phyloP scores from a whole-genome alignment of 2,329 filamentous ascomycete genomes.

The Fonsecaea monophora region DNA sequence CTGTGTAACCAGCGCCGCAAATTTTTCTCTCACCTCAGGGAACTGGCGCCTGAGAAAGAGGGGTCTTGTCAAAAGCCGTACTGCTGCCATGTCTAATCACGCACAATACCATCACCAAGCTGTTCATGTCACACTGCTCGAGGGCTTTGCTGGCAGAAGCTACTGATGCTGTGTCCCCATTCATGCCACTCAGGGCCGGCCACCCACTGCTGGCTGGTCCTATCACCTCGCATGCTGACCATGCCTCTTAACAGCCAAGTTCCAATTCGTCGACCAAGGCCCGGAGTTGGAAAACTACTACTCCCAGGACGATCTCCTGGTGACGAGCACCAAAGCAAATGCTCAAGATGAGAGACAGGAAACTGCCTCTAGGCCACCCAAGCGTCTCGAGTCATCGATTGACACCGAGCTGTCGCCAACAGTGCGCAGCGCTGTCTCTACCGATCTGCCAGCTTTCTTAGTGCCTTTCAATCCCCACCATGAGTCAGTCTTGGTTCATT shows the following conservation, averaged over 20 bases:
- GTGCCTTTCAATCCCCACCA: constrained; percentile 19
- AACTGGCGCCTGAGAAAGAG: not conserved
- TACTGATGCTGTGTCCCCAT: constrained; percentile 24
- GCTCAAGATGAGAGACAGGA: constrained; percentile 25
- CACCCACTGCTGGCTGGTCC: constrained; percentile 11
- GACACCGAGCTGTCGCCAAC: constrained; percentile 26
- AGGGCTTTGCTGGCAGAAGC: constrained; percentile 19
- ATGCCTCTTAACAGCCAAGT: constrained; percentile 32
- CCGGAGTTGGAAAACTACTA: constrained; percentile 41
- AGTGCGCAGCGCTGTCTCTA: constrained; percentile 20
- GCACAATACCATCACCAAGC: constrained; percentile 11
- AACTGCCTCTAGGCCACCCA: constrained; percentile 16
- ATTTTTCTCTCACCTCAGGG: constrained; percentile 8
- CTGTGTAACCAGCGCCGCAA: constrained; percentile 28
- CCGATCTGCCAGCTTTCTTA: constrained; percentile 28
- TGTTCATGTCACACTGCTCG: constrained; percentile 24
- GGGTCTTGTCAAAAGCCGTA: constrained; percentile 11
- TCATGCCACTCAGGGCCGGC: constrained; percentile 3
- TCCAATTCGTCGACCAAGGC: constrained; percentile 40
- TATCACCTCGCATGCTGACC: constrained; percentile 23
- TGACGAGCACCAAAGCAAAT: constrained; percentile 24
- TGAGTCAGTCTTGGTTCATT: constrained; percentile 26
- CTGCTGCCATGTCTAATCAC: constrained; percentile 14
- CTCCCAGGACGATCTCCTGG: constrained; percentile 34
- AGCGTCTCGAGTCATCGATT: constrained; percentile 18